These are phyloP conservation scores for Elsinoe batatas DNA, from an alignment of 2,329 filamentous ascomycete species.

Conservation along the genomic window DNA sequence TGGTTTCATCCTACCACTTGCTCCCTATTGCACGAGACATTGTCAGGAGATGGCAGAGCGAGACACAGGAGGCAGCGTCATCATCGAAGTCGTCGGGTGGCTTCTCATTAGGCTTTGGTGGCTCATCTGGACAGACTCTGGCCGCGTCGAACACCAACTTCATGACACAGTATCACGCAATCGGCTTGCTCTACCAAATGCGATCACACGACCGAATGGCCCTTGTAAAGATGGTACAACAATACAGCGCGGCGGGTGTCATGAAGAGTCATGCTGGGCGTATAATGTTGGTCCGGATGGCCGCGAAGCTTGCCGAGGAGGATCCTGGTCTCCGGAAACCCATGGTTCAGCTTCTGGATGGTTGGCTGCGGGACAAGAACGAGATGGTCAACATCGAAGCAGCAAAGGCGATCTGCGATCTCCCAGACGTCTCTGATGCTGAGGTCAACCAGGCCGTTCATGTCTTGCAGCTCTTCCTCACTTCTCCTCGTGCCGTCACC, in stretches of 20 bases:
- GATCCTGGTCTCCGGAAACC: constrained; percentile 80
- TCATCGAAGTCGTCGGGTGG: constrained; percentile 79
- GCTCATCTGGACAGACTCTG: constrained; percentile 63
- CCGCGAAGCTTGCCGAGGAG: constrained; percentile 88
- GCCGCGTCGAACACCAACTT: constrained; percentile 72
- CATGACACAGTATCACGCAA: constrained; percentile 98
- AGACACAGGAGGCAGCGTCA: constrained; percentile 92
- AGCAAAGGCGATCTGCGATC: constrained; percentile 92
- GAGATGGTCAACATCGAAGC: constrained; percentile 99
- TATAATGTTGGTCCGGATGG: constrained; percentile 83
- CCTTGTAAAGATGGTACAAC: constrained; percentile 99
- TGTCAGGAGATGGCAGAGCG: constrained; percentile 94
- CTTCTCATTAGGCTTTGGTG: constrained; percentile 86
- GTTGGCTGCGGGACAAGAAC: constrained; percentile 96
- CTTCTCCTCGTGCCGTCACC: constrained; percentile 86
- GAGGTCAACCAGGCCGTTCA: constrained; percentile 90
- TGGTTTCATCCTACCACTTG: constrained; percentile 95
- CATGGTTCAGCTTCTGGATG: constrained; percentile 94
- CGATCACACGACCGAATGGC: constrained; percentile 96
- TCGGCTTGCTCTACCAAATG: constrained; percentile 96
- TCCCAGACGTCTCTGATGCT: constrained; percentile 83
- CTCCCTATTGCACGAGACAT: constrained; percentile 93
- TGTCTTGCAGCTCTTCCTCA: constrained; percentile 91
- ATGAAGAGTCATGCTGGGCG: constrained; percentile 92
- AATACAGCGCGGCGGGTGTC: constrained; percentile 82